Conservation (phyloP, 202 grass and related monocot species). For the Saccharum hybrid region DNA sequence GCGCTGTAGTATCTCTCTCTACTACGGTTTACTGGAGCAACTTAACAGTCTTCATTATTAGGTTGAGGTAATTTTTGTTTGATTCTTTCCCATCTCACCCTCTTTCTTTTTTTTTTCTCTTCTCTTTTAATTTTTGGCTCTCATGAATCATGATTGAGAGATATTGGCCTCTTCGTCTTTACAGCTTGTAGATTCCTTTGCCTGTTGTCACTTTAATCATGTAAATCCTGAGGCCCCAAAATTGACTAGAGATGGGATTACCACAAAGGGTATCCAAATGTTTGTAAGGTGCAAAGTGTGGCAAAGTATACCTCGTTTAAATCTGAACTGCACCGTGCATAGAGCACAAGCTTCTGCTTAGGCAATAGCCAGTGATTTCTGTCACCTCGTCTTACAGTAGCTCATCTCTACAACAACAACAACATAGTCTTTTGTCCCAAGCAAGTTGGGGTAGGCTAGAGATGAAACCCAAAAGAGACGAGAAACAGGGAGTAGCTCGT, state of each 20-base stretch:
- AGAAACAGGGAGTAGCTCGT: neutral
- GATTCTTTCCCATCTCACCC: neutral
- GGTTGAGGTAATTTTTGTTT: constrained; percentile 28
- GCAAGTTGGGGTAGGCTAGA: too few relatives aligned
- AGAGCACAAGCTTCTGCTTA: neutral
- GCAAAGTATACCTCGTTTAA: neutral
- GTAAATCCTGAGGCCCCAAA: constrained; percentile 43
- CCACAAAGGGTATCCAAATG: constrained; percentile 5
- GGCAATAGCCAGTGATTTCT: neutral
- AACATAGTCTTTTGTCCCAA: too few relatives aligned
- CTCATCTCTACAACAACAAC: too few relatives aligned
- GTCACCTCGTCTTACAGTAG: neutral
- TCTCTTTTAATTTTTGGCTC: neutral
- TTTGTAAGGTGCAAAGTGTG: neutral
- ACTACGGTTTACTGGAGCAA: constrained; percentile 16
- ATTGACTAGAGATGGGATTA: constrained; percentile 30
- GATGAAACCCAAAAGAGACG: too few relatives aligned
- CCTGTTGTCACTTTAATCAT: constrained; percentile 54
- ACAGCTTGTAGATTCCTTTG: constrained; percentile 59
- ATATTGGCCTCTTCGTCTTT: constrained; percentile 52
- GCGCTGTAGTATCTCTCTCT: neutral
- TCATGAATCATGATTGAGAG: constrained; percentile 50
- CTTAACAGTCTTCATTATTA: constrained; percentile 35
- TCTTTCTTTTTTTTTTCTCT: neutral
- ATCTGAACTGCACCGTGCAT: neutral